Base-by-base conservation (phyloP, 352 stramenopile genomes). In the Pythium coloratum region DNA sequence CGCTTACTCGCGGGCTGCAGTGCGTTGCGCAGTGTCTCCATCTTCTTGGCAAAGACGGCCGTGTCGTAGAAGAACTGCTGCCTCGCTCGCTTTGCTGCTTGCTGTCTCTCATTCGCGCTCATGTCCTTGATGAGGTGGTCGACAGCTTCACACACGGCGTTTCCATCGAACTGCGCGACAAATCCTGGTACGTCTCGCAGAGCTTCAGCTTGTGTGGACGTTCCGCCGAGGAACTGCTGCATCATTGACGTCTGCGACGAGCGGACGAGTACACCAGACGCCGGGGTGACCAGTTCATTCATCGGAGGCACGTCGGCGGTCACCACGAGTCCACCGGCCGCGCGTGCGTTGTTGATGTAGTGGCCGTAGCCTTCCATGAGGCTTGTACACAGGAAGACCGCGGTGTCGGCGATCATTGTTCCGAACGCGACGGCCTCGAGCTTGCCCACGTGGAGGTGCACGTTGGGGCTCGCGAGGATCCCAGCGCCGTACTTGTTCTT, bases 341-440 rank as follows among this genome's bases (percentile, higher is more conserved):
- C 74, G 9, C 77, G 70, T 20, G 80, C 80, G 38, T 88, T 78
- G 70, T 88, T 88, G 64, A 86, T 88, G 62, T 88, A 88, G 67
- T 86, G 80, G 2, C 80, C 81, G 38, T 82, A 90, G 7, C 81
- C 79, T 59, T 90, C 81, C 50, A 76, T 65, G 24, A 76, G 18
- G 57, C 81, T 90, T n/a, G 81, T 75, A 51, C 81, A 90, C 69
- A 90, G 64, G 55, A 88, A 82, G 54, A 78, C 81, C 10, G 77
- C 68, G 1, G 73, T 59, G 32, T 88, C 72, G 8, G 75, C 75
- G 59, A 90, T 75, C 63, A 88, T 67, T 46, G 76, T 77, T 38
- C 81, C 78, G 61, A 86, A 90, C 2, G 73, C 69, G 40, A 72
- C 57, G 7, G 76, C 70, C 10, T 69, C 72, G 0, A 79, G 61